These are phyloP conservation scores for Blumeria hordei DNA, from an alignment of 2,329 filamentous ascomycete genomes.

Conservation along the genomic window DNA sequence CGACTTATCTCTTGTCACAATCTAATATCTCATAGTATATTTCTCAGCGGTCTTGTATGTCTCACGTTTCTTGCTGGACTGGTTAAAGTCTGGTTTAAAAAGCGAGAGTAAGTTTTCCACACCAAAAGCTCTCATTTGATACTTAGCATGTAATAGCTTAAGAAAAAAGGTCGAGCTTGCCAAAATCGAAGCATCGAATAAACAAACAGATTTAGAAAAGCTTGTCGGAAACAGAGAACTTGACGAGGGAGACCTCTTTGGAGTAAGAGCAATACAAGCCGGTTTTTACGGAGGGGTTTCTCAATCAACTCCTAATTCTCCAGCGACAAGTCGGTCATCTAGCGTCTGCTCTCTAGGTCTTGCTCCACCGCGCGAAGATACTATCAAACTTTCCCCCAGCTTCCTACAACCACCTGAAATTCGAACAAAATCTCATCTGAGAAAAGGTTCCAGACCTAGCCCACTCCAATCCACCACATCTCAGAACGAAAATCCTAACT, in stretches of 20 bases:
- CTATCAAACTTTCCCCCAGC: too few species aligned
- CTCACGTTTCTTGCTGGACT: conserved; percentile 8
- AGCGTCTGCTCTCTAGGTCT: not conserved
- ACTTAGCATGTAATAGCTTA: conserved; percentile 4
- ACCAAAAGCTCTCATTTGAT: not conserved
- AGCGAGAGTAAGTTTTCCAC: conserved; percentile 6
- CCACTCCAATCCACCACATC: too few species aligned
- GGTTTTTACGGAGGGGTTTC: conserved; percentile 10
- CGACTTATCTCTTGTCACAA: not conserved
- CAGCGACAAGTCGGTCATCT: conserved; percentile 4
- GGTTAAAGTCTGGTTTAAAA: conserved; percentile 8
- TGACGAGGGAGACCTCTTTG: conserved; percentile 10
- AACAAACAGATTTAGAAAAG: conserved; percentile 5
- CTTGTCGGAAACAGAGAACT: conserved; percentile 5
- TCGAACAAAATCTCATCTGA: too few species aligned
- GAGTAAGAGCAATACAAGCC: conserved; percentile 9
- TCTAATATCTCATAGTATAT: not conserved
- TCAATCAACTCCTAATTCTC: conserved; percentile 9
- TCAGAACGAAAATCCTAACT: too few species aligned
- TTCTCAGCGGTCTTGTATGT: conserved; percentile 6
- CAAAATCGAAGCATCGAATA: conserved; percentile 6
- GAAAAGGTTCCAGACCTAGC: too few species aligned
- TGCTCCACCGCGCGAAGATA: too few species aligned
- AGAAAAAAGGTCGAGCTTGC: conserved; percentile 5
- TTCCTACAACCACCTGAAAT: too few species aligned